phyloP scores from a whole-genome alignment of 1,139 yeast species.

The Yamadazyma atlantica region DNA sequence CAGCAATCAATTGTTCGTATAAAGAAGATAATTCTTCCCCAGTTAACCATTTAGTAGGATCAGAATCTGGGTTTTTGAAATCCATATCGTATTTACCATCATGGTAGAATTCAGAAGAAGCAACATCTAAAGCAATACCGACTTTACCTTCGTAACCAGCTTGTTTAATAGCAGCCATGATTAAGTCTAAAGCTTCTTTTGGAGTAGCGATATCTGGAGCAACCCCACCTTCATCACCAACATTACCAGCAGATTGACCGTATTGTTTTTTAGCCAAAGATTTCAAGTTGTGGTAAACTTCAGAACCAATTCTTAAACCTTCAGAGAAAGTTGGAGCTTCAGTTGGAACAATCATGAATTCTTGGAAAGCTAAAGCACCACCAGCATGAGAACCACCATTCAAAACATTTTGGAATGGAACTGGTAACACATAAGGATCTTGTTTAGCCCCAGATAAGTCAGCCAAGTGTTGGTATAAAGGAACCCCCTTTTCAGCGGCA shows the following conservation, averaged over 20 bases:
- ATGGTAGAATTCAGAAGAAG: slow-evolving; percentile 94
- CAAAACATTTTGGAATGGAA: slow-evolving; percentile 95
- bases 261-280: slow-evolving; percentile 85
- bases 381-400: slow-evolving; percentile 99
- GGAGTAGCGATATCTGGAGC: slow-evolving; percentile 94
- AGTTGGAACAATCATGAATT: slow-evolving; percentile 96
- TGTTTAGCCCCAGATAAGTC: slow-evolving; percentile 61
- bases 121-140: slow-evolving; percentile 90
- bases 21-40: slow-evolving; percentile 83
- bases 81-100: slow-evolving; percentile 96
- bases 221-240: slow-evolving; percentile 99
- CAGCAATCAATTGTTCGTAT: slow-evolving; percentile 73
- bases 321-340: slow-evolving; percentile 86
- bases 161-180: slow-evolving; percentile 76
- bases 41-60: slow-evolving; percentile 82
- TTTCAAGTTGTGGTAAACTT: slow-evolving; percentile 94
- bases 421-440: slow-evolving; percentile 80
- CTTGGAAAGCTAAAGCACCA: slow-evolving; percentile 97
- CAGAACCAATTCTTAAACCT: slow-evolving; percentile 93
- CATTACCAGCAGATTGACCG: slow-evolving; percentile 98
- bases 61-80: slow-evolving; percentile 94
- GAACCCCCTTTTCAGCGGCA: slow-evolving; percentile 86
- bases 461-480: slow-evolving; percentile 83
- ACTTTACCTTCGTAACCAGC: slow-evolving; percentile 95
- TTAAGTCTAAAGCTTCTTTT: slow-evolving; percentile 92